Evolutionary conservation across 2,329 filamentous ascomycete species (phyloP), one percentile per base, ranked within the genome.

Genomic region (Colletotrichum truncatum): DNA sequence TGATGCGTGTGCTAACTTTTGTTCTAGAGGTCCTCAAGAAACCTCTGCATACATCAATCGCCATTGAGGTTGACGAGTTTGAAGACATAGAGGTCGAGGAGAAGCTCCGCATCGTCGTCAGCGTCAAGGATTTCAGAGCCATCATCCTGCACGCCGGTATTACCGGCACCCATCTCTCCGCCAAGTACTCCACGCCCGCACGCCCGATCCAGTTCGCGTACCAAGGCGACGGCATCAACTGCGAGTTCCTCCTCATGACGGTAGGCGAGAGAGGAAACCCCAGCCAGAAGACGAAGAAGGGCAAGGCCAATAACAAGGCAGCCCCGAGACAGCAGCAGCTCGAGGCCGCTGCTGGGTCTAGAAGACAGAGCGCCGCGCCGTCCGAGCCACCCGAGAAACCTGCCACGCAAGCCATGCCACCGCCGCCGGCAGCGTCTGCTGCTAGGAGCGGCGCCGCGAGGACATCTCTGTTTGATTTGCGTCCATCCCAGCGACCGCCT

Each of bases 241-340:
- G 89, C 75, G 90, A 94, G 69, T 94, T 94, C 70, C 91, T 93
- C 43, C 84, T 95, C 66, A 94, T 94, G 91, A 95, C 92, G 1
- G 88, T 91, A 8, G 92, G 92, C 12, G 91, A 93, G 69, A 82
- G 84, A 63, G 83, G 78, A 26, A 84, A 82, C 46, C 76, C 81
- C 5, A 75, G 74, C 10, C 83, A 83, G 64, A 85, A 82, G 72
- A 80, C 80, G 45, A 85, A 82, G 68, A 85, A 74, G 66, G 54
- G 72, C 6, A 66, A 54, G 73, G 68, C 72, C 16, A 74, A 77
- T 0, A 75, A 77, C 46, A 86, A 82, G 69, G 74, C 76, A 28
- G 73, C 76, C 21, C 71, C 75, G 12, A 74, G 75, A 4, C 81
- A 82, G 12, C 80, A 79, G 46, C 80, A 79, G 46, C 77, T 87